Percentiles rank a stretch among this genome's conserved stretches.
Evolutionary conservation across 106 monocot genomes (phyloP).

Genomic region (Allium fistulosum): DNA sequence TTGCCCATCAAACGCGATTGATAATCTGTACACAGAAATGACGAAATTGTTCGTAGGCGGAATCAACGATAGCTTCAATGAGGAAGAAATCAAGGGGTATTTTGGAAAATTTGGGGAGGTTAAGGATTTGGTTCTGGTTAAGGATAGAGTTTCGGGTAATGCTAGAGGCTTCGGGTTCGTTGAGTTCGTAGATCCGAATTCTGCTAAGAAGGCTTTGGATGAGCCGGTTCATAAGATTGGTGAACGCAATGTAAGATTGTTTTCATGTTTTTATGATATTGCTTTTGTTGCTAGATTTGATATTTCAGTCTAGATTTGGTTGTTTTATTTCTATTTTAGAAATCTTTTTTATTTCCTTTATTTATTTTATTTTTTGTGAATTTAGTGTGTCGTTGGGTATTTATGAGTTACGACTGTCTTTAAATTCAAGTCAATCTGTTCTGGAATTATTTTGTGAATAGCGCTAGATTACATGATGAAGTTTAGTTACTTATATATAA

Average conservation of each 20-base stretch:
- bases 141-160: conserved; percentile 40
- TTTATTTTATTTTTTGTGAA: background rate
- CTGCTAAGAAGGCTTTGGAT: conserved; percentile 38
- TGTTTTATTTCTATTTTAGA: background rate
- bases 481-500: too few relatives aligned
- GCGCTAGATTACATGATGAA: too few relatives aligned
- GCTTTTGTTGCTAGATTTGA: background rate
- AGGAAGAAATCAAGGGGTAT: conserved; percentile 41
- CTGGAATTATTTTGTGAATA: too few relatives aligned
- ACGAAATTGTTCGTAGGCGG: conserved; percentile 75
- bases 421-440: too few relatives aligned
- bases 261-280: background rate
- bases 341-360: background rate
- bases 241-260: conserved; percentile 21
- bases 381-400: background rate
- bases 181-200: conserved; percentile 33
- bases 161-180: conserved; percentile 72
- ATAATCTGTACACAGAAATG: background rate
- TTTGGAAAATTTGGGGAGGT: conserved; percentile 66
- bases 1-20: conserved; percentile 1
- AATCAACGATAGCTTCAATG: conserved; percentile 44
- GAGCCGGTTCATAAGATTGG: conserved; percentile 33
- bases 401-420: background rate
- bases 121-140: conserved; percentile 44
- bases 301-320: background rate